phyloP scores from a whole-genome alignment of 257 asterid species.

The Solanum commersonii region DNA sequence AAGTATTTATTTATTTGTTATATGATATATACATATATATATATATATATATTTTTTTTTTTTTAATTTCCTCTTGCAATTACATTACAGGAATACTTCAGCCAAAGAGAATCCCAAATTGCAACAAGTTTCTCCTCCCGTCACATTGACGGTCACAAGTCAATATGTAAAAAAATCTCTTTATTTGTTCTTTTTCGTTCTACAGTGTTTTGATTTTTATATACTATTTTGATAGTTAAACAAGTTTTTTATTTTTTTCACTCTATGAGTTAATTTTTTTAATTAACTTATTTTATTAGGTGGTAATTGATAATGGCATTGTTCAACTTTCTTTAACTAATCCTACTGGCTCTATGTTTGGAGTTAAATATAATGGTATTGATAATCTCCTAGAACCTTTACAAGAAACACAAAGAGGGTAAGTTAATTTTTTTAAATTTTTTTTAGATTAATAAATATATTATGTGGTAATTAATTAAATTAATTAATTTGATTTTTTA shows the following conservation, averaged over 20 bases:
- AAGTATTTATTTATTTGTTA: too few relatives aligned
- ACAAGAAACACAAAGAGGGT: slow-evolving; percentile 16
- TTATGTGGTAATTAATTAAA: not conserved
- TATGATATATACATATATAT: too few relatives aligned
- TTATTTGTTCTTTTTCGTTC: too few relatives aligned
- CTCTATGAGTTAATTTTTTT: not conserved
- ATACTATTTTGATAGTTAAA: not conserved
- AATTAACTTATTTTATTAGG: slow-evolving; percentile 1
- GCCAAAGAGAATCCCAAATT: not conserved
- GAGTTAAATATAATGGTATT: slow-evolving; percentile 8
- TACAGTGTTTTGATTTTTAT: too few relatives aligned
- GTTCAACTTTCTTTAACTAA: slow-evolving; percentile 8
- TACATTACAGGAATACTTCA: not conserved
- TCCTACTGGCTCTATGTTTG: slow-evolving; percentile 9
- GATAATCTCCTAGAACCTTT: slow-evolving; percentile 6
- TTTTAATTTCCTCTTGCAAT: not conserved
- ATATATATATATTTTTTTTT: too few relatives aligned
- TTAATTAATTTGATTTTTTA: not conserved
- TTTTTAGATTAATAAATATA: not conserved
- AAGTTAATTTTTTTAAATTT: not conserved
- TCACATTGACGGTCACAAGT: slow-evolving; percentile 14
- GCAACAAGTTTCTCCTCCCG: slow-evolving; percentile 10
- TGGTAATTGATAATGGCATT: slow-evolving; percentile 15
- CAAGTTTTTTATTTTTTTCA: not conserved
- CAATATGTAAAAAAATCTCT: slow-evolving; percentile 8